Base-by-base conservation (phyloP, 1,284 basidiomycete species). In the Entoloma clypeatum region DNA sequence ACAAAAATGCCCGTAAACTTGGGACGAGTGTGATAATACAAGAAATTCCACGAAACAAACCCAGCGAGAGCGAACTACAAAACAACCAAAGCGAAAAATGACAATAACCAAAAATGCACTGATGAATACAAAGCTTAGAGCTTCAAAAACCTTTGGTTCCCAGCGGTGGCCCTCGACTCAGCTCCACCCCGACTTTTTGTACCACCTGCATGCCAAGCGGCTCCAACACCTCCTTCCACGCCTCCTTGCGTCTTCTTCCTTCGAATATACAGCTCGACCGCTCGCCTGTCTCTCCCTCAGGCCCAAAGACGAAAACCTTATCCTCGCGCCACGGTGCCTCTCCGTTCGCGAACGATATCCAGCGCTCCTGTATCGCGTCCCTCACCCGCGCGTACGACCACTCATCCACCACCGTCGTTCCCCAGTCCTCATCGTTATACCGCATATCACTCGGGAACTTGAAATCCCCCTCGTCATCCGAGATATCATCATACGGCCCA, bases 341-440 rank as follows among this genome's bases (percentile, higher is more conserved):
- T 4, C 82, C 83, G 54, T 82, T 60, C 4, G 83, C 82, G 48
- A 87, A 87, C n/a, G 75, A 54, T 17, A 87, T 69, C 84, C 84
- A 87, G 27, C 75, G 69, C 47, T 74, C 71, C 57, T 87, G 85
- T 37, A 87, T 72, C 18, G 77, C 68, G 47, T 85, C 76, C 11
- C 81, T 72, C 36, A 87, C 79, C 33, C 77, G 72, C 13, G 62
- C 57, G 48, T 83, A 86, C 22, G 77, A 67, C 65, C 72, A 81
- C 52, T 74, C 73, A 52, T 83, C 77, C 2, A 86, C 80, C 38
- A 73, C 60, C 14, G 74, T 65, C 21, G 64, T 62, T 6, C 65
- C 57, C 79, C 80, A 82, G 6, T 65, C 68, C 18, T 54, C 55
- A 10, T 63, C 57, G 7, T 25, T 47, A 43, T 13, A 32, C 36